A percentile compares a stretch with the other conserved stretches of the same genome.
Conservation (phyloP, 1,284 basidiomycete genomes). For the Boletellus deceptivus region DNA sequence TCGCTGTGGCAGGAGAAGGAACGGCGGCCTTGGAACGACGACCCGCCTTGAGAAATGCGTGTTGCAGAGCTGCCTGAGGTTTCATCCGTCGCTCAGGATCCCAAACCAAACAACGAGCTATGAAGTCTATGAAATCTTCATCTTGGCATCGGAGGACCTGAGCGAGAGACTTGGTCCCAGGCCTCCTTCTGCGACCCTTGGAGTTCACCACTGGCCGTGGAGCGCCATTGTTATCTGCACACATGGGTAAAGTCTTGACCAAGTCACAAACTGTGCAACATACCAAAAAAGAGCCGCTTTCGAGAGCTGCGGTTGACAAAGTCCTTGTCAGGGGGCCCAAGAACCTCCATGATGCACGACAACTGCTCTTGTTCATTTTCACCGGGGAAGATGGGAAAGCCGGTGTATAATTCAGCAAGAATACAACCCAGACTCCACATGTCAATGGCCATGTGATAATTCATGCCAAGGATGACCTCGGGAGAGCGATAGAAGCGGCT, state of each 20-base stretch:
- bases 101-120: conserved; percentile 95
- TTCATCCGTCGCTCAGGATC: conserved; percentile 96
- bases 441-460: conserved; percentile 93
- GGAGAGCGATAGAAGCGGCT: conserved; percentile 97
- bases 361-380: conserved; percentile 99
- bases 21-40: conserved; percentile 51
- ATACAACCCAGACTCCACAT: conserved; percentile 99
- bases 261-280: conserved; percentile 24
- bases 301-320: conserved; percentile 93
- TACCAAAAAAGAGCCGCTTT: conserved; percentile 95
- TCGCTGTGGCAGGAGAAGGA: conserved; percentile 45
- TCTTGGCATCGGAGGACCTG: conserved; percentile 89
- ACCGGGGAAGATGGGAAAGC: conserved; percentile 98
- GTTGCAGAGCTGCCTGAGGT: conserved; percentile 89
- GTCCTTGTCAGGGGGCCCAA: conserved; percentile 94
- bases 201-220: conserved; percentile 95
- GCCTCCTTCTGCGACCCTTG: conserved; percentile 90
- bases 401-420: conserved; percentile 96
- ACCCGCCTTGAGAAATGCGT: conserved; percentile 80
- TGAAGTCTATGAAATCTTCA: conserved; percentile 88
- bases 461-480: conserved; percentile 90
- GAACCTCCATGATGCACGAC: conserved; percentile 99
- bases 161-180: conserved; percentile 86
- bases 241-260: neutral
- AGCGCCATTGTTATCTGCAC: conserved; percentile 83